Percentiles rank a stretch among this genome's conserved stretches.
Conservation (phyloP, 768 basidiomycete genomes). For the Lanmaoa rubissima region DNA sequence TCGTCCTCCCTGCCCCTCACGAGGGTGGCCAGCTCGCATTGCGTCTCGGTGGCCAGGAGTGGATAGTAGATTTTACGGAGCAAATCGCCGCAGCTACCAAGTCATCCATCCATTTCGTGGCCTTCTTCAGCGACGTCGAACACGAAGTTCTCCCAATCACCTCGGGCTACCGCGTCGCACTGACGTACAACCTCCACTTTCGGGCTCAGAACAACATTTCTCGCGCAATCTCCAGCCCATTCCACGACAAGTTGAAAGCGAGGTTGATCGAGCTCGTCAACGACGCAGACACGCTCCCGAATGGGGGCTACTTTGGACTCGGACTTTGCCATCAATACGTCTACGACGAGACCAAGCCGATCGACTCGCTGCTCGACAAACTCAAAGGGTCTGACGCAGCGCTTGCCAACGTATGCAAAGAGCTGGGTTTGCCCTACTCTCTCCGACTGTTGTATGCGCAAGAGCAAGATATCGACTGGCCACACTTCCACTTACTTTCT, state of each 20-base stretch:
- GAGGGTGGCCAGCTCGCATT: constrained; percentile 44
- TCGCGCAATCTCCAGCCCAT: background rate
- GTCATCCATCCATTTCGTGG: constrained; percentile 33
- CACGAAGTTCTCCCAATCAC: constrained; percentile 42
- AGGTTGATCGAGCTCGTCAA: constrained; percentile 17
- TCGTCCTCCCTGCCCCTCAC: constrained; percentile 41
- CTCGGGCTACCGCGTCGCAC: constrained; percentile 41
- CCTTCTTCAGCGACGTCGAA: constrained; percentile 44
- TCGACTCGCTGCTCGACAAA: background rate
- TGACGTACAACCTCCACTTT: constrained; percentile 40
- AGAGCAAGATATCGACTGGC: background rate
- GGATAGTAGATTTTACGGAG: constrained; percentile 38
- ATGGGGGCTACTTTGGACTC: constrained; percentile 36
- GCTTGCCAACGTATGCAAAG: constrained; percentile 3
- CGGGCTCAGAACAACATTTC: background rate
- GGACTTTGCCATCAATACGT: constrained; percentile 21
- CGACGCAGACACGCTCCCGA: constrained; percentile 28
- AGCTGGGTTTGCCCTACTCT: background rate
- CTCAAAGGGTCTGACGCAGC: constrained; percentile 5
- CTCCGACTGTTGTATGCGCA: constrained; percentile 1
- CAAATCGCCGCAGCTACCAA: background rate
- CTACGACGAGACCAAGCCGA: background rate
- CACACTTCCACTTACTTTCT: background rate
- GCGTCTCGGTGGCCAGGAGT: constrained; percentile 33
- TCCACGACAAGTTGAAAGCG: background rate